These are phyloP conservation scores for Stropharia rugosoannulata DNA, from an alignment of 768 basidiomycete species.

Conservation along the genomic window DNA sequence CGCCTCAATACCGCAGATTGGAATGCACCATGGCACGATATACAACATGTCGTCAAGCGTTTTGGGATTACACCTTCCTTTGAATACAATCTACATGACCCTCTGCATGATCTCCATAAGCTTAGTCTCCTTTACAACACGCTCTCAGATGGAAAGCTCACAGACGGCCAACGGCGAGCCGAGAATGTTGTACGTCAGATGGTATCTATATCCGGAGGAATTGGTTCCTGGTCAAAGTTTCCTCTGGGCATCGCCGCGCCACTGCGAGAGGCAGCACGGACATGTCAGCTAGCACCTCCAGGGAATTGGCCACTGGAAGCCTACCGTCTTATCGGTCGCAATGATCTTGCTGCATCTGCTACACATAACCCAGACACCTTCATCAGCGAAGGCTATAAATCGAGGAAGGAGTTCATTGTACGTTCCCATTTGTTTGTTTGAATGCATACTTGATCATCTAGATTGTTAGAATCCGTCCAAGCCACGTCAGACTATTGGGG, in stretches of 20 bases:
- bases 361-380: constrained; percentile 43
- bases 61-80: constrained; percentile 55
- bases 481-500: constrained; percentile 49
- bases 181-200: constrained; percentile 61
- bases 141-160: constrained; percentile 51
- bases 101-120: constrained; percentile 50
- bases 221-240: constrained; percentile 51
- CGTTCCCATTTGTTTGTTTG: constrained; percentile 17
- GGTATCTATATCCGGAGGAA: constrained; percentile 45
- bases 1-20: constrained; percentile 67
- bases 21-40: constrained; percentile 54
- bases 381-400: constrained; percentile 53
- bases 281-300: constrained; percentile 78
- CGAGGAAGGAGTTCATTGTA: constrained; percentile 59
- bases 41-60: constrained; percentile 43
- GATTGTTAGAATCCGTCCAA: constrained; percentile 45
- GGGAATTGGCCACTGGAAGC: constrained; percentile 69
- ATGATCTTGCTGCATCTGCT: constrained; percentile 71
- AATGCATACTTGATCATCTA: background rate
- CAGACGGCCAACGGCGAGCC: constrained; percentile 60
- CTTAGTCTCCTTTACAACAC: constrained; percentile 57
- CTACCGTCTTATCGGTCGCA: constrained; percentile 69
- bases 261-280: constrained; percentile 79
- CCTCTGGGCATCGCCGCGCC: constrained; percentile 77
- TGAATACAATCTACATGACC: constrained; percentile 62